Percentiles rank a stretch among this genome's conserved stretches.
Evolutionary conservation across 2,329 filamentous ascomycete genomes (phyloP).

Genomic region (Talaromyces sp.): DNA sequence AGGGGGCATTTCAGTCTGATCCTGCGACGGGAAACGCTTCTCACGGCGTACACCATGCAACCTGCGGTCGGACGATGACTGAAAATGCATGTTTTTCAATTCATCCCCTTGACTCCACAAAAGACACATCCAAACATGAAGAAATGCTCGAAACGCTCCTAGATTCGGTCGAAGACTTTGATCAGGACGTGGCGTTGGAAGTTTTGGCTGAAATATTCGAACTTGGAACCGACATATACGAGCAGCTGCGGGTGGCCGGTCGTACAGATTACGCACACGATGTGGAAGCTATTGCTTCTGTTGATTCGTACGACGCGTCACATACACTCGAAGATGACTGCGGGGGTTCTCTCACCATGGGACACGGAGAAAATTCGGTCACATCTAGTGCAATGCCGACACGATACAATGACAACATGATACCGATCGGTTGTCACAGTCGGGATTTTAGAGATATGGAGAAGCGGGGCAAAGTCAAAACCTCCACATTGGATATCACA

Average conservation of each 20-base stretch:
- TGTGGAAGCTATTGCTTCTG: not conserved
- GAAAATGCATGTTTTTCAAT: not conserved
- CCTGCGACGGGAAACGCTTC: not conserved
- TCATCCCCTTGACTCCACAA: not conserved
- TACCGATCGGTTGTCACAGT: not conserved
- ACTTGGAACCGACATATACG: not conserved
- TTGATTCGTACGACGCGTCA: not conserved
- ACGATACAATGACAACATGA: not conserved
- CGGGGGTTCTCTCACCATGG: not conserved
- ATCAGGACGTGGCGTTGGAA: conserved; percentile 2
- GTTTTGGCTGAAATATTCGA: not conserved
- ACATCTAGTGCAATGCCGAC: not conserved
- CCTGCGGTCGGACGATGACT: not conserved
- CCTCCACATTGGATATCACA: not conserved
- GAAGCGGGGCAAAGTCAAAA: not conserved
- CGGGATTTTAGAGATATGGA: not conserved
- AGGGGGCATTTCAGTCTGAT: not conserved
- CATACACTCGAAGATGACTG: not conserved
- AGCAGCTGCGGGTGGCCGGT: not conserved
- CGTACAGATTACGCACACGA: not conserved
- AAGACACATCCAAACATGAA: not conserved
- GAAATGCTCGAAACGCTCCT: conserved; percentile 1
- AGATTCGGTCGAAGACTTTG: not conserved
- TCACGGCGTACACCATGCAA: not conserved
- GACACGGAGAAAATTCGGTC: not conserved